Evolutionary conservation across 108 stramenopile species (phyloP).

Genomic region (Discostella stelligeroides): DNA sequence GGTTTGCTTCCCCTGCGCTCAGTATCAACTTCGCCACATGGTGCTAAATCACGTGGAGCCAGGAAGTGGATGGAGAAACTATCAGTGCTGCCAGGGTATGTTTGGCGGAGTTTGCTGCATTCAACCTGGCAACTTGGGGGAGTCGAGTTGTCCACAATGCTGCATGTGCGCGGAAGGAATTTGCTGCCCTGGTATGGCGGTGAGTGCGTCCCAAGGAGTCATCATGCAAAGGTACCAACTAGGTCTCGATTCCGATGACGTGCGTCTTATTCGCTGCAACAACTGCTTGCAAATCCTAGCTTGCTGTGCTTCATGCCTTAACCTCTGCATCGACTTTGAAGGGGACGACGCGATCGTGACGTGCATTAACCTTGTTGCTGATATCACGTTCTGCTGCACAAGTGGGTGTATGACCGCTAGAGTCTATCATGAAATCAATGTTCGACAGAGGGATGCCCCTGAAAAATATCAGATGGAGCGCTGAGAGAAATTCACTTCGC

Average conservation of each 20-base stretch:
- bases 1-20: constrained; percentile 64
- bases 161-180: constrained; percentile 78
- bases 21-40: constrained; percentile 69
- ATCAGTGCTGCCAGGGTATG: constrained; percentile 75
- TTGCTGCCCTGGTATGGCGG: constrained; percentile 70
- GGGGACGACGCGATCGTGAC: constrained; percentile 39
- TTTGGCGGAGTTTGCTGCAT: constrained; percentile 82
- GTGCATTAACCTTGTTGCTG: constrained; percentile 58
- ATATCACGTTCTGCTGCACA: constrained; percentile 71
- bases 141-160: constrained; percentile 63
- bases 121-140: constrained; percentile 63
- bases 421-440: constrained; percentile 68
- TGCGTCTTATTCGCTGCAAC: constrained; percentile 74
- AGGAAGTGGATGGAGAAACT: constrained; percentile 69
- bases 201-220: constrained; percentile 59
- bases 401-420: constrained; percentile 81
- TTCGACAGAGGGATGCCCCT: constrained; percentile 50
- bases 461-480: constrained; percentile 42
- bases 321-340: constrained; percentile 54
- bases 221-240: constrained; percentile 62
- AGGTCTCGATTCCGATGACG: constrained; percentile 79
- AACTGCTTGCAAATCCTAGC: constrained; percentile 64
- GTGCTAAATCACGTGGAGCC: constrained; percentile 74
- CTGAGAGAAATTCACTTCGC: constrained; percentile 6
- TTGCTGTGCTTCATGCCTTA: constrained; percentile 35